Conservation (phyloP, 768 basidiomycete species). For the Kwoniella dendrophila region DNA sequence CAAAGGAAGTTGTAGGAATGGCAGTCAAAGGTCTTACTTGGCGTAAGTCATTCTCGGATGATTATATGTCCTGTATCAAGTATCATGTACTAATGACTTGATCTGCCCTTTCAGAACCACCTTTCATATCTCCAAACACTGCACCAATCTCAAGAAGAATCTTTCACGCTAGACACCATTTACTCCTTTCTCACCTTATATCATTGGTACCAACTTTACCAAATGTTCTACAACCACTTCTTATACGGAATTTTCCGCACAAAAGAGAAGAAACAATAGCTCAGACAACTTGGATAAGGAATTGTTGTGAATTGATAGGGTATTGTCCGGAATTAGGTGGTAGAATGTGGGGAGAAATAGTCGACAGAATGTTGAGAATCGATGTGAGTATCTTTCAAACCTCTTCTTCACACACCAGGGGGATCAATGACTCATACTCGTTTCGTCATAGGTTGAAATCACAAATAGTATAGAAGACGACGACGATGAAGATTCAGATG, state of each 20-base stretch:
- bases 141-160: slow-evolving; percentile 71
- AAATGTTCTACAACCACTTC: slow-evolving; percentile 78
- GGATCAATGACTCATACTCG: not conserved
- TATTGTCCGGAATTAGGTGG: slow-evolving; percentile 86
- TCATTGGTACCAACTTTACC: slow-evolving; percentile 89
- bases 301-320: slow-evolving; percentile 74
- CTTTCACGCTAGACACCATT: slow-evolving; percentile 83
- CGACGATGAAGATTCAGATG: slow-evolving; percentile 62
- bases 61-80: slow-evolving; percentile 37
- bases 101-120: slow-evolving; percentile 65
- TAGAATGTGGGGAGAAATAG: slow-evolving; percentile 77
- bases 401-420: not conserved
- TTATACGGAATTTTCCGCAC: slow-evolving; percentile 85
- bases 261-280: slow-evolving; percentile 79
- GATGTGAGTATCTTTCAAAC: slow-evolving; percentile 66
- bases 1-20: slow-evolving; percentile 77
- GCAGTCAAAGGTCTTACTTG: slow-evolving; percentile 83
- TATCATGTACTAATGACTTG: slow-evolving; percentile 63
- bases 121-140: slow-evolving; percentile 21
- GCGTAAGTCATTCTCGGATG: slow-evolving; percentile 62
- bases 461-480: slow-evolving; percentile 93
- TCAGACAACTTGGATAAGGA: slow-evolving; percentile 88
- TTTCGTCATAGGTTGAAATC: slow-evolving; percentile 75
- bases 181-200: slow-evolving; percentile 81
- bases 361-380: slow-evolving; percentile 93